Evolutionary conservation across 768 basidiomycete genomes (phyloP).

Genomic region (Saitozyma podzolica): DNA sequence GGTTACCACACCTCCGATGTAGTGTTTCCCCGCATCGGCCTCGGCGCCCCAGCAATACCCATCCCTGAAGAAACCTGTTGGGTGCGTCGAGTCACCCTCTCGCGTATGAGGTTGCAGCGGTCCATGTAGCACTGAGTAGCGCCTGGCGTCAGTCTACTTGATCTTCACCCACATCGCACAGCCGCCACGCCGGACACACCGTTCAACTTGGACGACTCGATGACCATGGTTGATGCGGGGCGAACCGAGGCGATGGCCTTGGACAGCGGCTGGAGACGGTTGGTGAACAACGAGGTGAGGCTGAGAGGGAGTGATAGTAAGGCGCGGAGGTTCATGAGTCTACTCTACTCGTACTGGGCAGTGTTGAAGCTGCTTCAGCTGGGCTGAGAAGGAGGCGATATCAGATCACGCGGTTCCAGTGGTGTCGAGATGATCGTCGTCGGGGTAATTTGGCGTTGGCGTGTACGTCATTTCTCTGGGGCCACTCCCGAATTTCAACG

Average conservation of each 20-base stretch:
- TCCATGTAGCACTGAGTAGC: conserved; percentile 31
- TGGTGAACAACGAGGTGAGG: conserved; percentile 8
- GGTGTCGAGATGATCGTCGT: too few species aligned
- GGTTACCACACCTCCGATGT: conserved; percentile 45
- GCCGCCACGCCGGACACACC: conserved; percentile 18
- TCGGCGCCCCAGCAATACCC: conserved; percentile 41
- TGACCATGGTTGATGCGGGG: conserved; percentile 35
- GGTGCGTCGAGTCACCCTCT: conserved; percentile 38
- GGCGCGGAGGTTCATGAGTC: conserved; percentile 9
- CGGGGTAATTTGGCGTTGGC: too few species aligned
- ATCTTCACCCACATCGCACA: background rate
- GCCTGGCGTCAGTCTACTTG: background rate
- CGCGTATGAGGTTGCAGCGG: conserved; percentile 37
- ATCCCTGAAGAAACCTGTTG: conserved; percentile 40
- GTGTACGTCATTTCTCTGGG: too few species aligned
- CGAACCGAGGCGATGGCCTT: conserved; percentile 1
- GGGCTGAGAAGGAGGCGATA: too few species aligned
- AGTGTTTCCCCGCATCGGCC: conserved; percentile 46
- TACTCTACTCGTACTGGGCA: too few species aligned
- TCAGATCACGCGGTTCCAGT: too few species aligned
- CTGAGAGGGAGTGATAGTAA: conserved; percentile 5
- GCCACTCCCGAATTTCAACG: too few species aligned
- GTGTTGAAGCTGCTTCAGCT: too few species aligned
- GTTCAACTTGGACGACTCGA: conserved; percentile 35
- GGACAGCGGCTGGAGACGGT: conserved; percentile 4